A percentile compares a stretch with the other conserved stretches of the same genome.
phyloP scores from a whole-genome alignment of 2,329 filamentous ascomycete genomes.

The Knufia fluminis region DNA sequence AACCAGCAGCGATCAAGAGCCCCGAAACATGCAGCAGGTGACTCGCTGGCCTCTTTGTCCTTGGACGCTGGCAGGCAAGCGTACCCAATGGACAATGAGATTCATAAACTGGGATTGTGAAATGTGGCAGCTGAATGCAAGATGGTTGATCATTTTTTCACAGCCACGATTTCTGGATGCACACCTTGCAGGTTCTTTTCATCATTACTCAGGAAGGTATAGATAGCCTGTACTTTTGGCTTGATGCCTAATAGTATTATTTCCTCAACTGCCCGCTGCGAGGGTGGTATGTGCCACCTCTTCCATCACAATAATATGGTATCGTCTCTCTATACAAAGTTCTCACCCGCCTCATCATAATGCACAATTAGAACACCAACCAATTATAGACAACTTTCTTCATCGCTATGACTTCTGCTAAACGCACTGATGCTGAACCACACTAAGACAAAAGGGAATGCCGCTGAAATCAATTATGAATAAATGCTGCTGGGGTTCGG shows the following conservation, averaged over 20 bases:
- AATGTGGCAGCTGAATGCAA: neutral
- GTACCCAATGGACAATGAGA: neutral
- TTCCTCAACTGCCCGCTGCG: too few species aligned
- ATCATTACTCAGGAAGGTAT: conserved; percentile 6
- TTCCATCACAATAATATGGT: neutral
- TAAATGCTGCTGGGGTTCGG: neutral
- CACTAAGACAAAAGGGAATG: neutral
- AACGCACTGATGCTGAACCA: neutral
- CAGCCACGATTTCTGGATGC: neutral
- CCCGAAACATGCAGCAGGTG: neutral
- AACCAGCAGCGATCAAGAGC: neutral
- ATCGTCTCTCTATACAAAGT: neutral
- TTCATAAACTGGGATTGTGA: too few species aligned
- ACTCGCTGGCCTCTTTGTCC: neutral
- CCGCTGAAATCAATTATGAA: conserved; percentile 6
- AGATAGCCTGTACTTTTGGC: conserved; percentile 4
- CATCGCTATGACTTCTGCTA: neutral
- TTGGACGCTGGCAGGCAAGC: neutral
- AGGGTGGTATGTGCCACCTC: neutral
- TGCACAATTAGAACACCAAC: neutral
- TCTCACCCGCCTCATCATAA: neutral
- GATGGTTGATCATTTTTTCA: neutral
- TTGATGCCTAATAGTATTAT: neutral
- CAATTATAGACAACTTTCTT: neutral
- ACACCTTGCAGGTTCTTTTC: neutral